Evolutionary conservation across 2,329 filamentous ascomycete genomes (phyloP).

Genomic region (Neopestalotiopsis sp.): DNA sequence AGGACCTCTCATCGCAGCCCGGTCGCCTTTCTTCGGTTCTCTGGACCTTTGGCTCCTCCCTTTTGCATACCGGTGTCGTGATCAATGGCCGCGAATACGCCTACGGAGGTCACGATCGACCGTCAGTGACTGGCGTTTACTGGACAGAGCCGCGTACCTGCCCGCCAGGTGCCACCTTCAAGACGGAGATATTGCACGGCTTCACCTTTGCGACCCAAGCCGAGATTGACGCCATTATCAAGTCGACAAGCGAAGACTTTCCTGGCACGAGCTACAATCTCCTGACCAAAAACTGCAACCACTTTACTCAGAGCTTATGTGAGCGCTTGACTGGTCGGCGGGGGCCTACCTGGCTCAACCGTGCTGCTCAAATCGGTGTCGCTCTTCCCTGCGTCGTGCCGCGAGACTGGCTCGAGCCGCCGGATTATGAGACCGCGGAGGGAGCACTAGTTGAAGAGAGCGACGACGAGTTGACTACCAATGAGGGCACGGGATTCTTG

Average conservation of each 20-base stretch:
- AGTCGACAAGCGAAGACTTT: conserved; percentile 72
- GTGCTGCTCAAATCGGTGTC: conserved; percentile 82
- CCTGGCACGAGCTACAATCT: conserved; percentile 80
- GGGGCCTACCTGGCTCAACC: conserved; percentile 79
- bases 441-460: conserved; percentile 67
- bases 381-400: conserved; percentile 84
- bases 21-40: conserved; percentile 76
- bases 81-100: conserved; percentile 83
- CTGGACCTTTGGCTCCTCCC: conserved; percentile 77
- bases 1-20: conserved; percentile 53
- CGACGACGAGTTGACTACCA: conserved; percentile 40
- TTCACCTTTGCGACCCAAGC: conserved; percentile 72
- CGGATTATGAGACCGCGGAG: conserved; percentile 75
- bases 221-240: conserved; percentile 75
- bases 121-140: conserved; percentile 77
- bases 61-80: conserved; percentile 83
- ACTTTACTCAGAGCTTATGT: conserved; percentile 82
- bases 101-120: conserved; percentile 79
- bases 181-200: conserved; percentile 76
- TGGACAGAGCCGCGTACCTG: conserved; percentile 76
- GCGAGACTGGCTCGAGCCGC: conserved; percentile 79
- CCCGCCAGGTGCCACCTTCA: conserved; percentile 80
- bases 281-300: conserved; percentile 85
- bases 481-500: conserved; percentile 66
- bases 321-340: conserved; percentile 72